Evolutionary conservation across 495 filamentous ascomycete genomes (phyloP), one percentile per base, ranked within the genome.

Genomic region (Hypoxylon fuscum): DNA sequence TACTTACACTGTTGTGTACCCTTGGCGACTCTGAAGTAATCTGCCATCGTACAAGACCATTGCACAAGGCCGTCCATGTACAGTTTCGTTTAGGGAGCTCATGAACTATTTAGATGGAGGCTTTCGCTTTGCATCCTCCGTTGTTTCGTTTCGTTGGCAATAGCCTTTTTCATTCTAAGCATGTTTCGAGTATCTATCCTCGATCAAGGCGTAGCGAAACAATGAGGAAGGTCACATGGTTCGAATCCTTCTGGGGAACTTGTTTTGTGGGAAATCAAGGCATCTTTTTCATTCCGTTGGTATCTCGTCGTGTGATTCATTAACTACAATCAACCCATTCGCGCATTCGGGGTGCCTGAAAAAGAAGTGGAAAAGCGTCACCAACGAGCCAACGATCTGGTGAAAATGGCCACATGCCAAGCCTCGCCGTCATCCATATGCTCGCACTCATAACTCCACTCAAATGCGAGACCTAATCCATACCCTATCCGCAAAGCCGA

Each of bases 231-330:
- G 57, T 62, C 22, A 58, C 53, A 62, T 57, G 41, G 35, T 58
- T 27, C 49, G 52, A 40, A 66, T 62, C 35, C 29, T 60, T 56
- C 45, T 51, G 47, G 40, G 23, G 34, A 29, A 10, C 12, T 46
- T 27, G 43, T 56, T 22, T 21, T 38, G 43, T 48, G 37, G 34
- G 31, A 55, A 31, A 48, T 54, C 45, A 49, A 47, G 40, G 55
- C 42, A 55, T 37, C 31, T 47, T 56, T 52, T 55, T 44, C 40
- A 25, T 54, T 34, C 34, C 38, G 23, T 31, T 55, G 58, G 58
- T 67, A 67, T 59, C 64, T 62, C 53, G 31, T 62, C 64, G 48
- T 55, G 12, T 67, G 43, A 51, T 47, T 59, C 64, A 64, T 59
- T 63, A 59, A 59, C 43, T 63, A 63, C 64, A 42, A 59, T 50